A percentile compares a stretch with the other conserved stretches of the same genome.
Conservation (phyloP, 768 basidiomycete genomes). For the Suillus ampliporus region DNA sequence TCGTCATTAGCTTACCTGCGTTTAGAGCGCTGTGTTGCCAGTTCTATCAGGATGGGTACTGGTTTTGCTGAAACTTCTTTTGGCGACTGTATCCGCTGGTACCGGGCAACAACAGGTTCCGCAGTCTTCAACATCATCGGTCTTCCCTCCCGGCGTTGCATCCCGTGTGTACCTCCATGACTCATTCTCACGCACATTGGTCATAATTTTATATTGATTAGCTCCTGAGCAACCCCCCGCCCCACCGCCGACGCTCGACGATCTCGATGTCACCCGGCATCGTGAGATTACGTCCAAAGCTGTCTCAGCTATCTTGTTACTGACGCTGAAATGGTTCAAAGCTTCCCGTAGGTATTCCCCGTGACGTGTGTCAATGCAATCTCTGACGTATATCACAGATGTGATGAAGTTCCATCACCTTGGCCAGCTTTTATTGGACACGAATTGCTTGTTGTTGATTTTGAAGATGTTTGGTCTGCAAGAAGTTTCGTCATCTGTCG, state of each 20-base stretch:
- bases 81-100: constrained; percentile 91
- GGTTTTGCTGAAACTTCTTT: constrained; percentile 87
- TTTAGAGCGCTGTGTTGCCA: constrained; percentile 81
- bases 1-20: constrained; percentile 10
- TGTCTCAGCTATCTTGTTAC: constrained; percentile 90
- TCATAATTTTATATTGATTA: constrained; percentile 27
- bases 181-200: not conserved
- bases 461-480: constrained; percentile 99
- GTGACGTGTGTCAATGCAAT: not conserved
- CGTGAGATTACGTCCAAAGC: constrained; percentile 98
- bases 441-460: constrained; percentile 91
- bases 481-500: constrained; percentile 82
- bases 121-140: constrained; percentile 69
- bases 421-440: constrained; percentile 93
- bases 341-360: constrained; percentile 78
- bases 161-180: constrained; percentile 54
- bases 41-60: constrained; percentile 90
- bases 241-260: constrained; percentile 81
- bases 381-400: constrained; percentile 54
- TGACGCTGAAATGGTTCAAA: constrained; percentile 98
- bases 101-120: constrained; percentile 59
- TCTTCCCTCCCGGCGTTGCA: constrained; percentile 72
- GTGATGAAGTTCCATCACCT: constrained; percentile 99
- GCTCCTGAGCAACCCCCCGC: constrained; percentile 67
- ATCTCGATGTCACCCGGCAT: constrained; percentile 92